Evolutionary conservation across 345 rosid genomes (phyloP).

Genomic region (Aurinia saxatilis): DNA sequence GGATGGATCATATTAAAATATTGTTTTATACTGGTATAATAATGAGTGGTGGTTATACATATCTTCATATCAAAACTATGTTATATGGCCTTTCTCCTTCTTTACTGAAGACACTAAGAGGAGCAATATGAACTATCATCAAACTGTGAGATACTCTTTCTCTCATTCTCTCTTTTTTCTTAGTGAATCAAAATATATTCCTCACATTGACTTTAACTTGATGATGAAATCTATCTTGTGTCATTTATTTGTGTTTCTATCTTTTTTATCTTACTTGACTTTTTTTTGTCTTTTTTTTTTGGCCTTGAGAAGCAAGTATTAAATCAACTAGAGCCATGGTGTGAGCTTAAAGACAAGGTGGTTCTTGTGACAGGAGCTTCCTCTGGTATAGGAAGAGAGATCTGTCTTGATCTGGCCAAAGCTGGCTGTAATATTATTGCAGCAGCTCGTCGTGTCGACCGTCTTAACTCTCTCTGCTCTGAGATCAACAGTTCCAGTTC

Average conservation of each 20-base stretch:
- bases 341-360: constrained; percentile 51
- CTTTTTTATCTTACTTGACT: too few relatives aligned
- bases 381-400: constrained; percentile 73
- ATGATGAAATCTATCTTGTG: background rate
- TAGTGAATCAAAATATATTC: too few relatives aligned
- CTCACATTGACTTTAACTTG: too few relatives aligned
- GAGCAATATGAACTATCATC: constrained; percentile 3
- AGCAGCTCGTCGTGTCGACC: constrained; percentile 74
- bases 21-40: too few relatives aligned
- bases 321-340: constrained; percentile 64
- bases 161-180: too few relatives aligned
- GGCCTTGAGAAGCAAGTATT: constrained; percentile 24
- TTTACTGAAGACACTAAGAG: too few relatives aligned
- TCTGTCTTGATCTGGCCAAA: constrained; percentile 65
- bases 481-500: constrained; percentile 40
- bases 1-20: too few relatives aligned
- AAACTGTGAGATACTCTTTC: background rate
- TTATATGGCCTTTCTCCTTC: too few relatives aligned
- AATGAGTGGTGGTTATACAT: too few relatives aligned
- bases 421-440: constrained; percentile 65
- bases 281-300: too few relatives aligned
- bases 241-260: too few relatives aligned
- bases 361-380: constrained; percentile 88
- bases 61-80: too few relatives aligned
- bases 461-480: constrained; percentile 56